A percentile compares a stretch with the other conserved stretches of the same genome.
Conservation (phyloP, 2,329 filamentous ascomycete genomes). For the Fusarium pseudograminearum region DNA sequence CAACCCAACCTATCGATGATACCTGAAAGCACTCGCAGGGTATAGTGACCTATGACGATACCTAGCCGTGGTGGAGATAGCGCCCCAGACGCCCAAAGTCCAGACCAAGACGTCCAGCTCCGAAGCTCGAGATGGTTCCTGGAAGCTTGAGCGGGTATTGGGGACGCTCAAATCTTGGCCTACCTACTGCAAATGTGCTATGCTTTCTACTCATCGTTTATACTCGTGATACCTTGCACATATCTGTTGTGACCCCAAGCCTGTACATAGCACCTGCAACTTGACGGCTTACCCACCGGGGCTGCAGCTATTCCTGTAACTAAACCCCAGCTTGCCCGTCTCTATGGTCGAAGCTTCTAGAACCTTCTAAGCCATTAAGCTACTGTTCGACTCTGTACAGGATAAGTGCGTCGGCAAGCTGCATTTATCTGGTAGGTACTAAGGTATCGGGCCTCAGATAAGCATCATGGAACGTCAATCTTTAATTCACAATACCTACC, state of each 20-base stretch:
- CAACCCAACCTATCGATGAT: constrained; percentile 40
- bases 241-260: constrained; percentile 9
- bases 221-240: not conserved
- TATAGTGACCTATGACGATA: constrained; percentile 44
- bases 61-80: constrained; percentile 32
- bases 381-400: not conserved
- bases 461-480: not conserved
- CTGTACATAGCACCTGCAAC: not conserved
- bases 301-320: constrained; percentile 31
- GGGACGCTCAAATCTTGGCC: not conserved
- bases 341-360: constrained; percentile 45
- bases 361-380: constrained; percentile 40
- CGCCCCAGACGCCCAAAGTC: constrained; percentile 35
- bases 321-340: constrained; percentile 6
- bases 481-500: not conserved
- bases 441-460: not conserved
- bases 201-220: not conserved
- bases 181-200: not conserved
- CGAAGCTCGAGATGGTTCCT: constrained; percentile 11
- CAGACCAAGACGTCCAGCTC: constrained; percentile 9
- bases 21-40: constrained; percentile 38
- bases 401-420: not conserved
- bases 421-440: not conserved
- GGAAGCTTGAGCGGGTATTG: constrained; percentile 17
- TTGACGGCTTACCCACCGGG: constrained; percentile 25